Percentiles rank a stretch among this genome's conserved stretches.
Conservation (phyloP, 2,329 filamentous ascomycete genomes). For the Tolypocladium album region DNA sequence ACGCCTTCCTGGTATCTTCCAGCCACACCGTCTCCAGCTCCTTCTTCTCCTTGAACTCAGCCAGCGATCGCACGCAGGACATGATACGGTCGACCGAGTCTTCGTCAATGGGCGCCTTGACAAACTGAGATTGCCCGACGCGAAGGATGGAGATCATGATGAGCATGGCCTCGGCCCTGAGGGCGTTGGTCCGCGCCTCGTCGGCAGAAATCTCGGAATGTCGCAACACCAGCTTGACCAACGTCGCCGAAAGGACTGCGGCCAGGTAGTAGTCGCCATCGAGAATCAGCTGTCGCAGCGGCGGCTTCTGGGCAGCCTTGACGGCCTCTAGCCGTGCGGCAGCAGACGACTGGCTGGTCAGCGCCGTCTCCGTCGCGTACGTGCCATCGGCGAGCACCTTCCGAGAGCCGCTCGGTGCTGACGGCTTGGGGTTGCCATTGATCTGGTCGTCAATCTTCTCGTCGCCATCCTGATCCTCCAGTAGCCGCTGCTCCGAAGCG, state of each 20-base stretch:
- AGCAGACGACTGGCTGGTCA: constrained; percentile 84
- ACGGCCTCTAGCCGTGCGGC: constrained; percentile 91
- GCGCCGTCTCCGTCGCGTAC: constrained; percentile 90
- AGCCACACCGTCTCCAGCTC: constrained; percentile 88
- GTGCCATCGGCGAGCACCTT: constrained; percentile 94
- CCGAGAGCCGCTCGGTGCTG: constrained; percentile 71
- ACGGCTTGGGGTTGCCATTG: constrained; percentile 68
- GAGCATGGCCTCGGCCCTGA: constrained; percentile 94
- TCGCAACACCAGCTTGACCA: constrained; percentile 96
- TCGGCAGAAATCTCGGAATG: constrained; percentile 89
- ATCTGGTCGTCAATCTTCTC: constrained; percentile 55
- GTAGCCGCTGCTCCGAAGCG: constrained; percentile 80
- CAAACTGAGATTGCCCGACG: constrained; percentile 96
- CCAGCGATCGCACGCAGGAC: constrained; percentile 87
- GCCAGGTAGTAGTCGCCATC: constrained; percentile 96
- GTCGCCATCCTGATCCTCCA: constrained; percentile 73
- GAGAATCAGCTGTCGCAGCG: constrained; percentile 84
- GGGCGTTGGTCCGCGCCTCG: constrained; percentile 76
- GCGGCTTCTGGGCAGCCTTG: constrained; percentile 93
- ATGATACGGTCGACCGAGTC: constrained; percentile 98
- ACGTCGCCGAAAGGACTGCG: constrained; percentile 86
- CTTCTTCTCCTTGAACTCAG: constrained; percentile 82
- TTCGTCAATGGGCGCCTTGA: constrained; percentile 93
- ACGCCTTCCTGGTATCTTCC: constrained; percentile 89
- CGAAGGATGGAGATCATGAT: constrained; percentile 99